Conservation (phyloP, 2,329 filamentous ascomycete species). For the Ceratocystis papillata region DNA sequence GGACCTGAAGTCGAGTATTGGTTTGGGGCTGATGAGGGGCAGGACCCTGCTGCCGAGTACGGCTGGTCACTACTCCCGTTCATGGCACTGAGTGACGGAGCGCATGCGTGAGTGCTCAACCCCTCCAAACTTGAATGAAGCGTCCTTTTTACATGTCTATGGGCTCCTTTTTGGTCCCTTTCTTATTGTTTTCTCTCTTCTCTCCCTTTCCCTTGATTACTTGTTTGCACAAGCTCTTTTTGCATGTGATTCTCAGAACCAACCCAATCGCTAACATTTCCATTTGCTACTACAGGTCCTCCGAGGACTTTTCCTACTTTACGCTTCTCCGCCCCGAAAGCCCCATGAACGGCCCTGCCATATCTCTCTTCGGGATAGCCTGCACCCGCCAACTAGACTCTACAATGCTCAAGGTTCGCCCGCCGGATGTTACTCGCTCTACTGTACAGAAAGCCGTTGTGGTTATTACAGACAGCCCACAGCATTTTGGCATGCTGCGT, state of each 20-base stretch:
- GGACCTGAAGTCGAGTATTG: constrained; percentile 91
- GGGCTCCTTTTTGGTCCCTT: background rate
- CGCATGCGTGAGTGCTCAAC: constrained; percentile 61
- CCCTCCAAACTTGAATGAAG: background rate
- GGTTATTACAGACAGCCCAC: constrained; percentile 82
- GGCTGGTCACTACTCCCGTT: constrained; percentile 89
- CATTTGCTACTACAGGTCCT: constrained; percentile 44
- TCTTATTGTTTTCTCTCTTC: background rate
- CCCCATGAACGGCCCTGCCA: constrained; percentile 43
- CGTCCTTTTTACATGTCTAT: background rate
- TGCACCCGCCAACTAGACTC: constrained; percentile 88
- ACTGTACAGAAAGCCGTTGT: constrained; percentile 98
- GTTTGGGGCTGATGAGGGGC: constrained; percentile 65
- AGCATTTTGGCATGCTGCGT: constrained; percentile 79
- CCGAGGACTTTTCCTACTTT: constrained; percentile 98
- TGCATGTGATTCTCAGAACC: constrained; percentile 3
- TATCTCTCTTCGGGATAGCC: constrained; percentile 88
- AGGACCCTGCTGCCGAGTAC: constrained; percentile 69
- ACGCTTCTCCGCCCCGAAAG: constrained; percentile 62
- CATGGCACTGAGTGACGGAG: constrained; percentile 92
- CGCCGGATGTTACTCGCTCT: constrained; percentile 85
- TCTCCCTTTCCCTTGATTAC: background rate
- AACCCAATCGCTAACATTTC: background rate
- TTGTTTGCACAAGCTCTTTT: background rate
- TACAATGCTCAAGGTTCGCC: constrained; percentile 61